Percentiles rank a stretch among this genome's conserved stretches.
Evolutionary conservation across 2,329 filamentous ascomycete species (phyloP).

Genomic region (Parascedosporium putredinis): DNA sequence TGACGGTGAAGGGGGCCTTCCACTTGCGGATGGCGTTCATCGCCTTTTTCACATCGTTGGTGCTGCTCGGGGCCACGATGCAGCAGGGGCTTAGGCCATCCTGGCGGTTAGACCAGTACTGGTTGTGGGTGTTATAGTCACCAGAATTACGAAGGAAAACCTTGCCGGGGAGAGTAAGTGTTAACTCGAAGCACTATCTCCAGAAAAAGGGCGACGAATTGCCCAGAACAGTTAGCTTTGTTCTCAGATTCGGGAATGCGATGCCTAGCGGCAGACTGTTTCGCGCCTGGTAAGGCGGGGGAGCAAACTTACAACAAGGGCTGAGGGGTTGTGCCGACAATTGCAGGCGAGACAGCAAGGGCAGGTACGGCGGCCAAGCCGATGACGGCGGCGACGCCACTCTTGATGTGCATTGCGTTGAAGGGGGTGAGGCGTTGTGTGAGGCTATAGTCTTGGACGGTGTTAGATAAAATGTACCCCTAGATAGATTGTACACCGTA

Average conservation of each 20-base stretch:
- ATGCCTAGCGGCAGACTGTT: too few species aligned
- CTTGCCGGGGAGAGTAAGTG: neutral
- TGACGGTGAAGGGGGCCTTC: slow-evolving; percentile 27
- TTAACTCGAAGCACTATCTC: slow-evolving; percentile 6
- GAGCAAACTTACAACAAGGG: neutral
- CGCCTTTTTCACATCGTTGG: slow-evolving; percentile 13
- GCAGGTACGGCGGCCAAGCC: neutral
- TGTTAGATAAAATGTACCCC: too few species aligned
- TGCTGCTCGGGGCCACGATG: slow-evolving; percentile 17
- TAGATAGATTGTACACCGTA: too few species aligned
- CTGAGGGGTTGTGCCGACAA: too few species aligned
- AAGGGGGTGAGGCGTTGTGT: too few species aligned
- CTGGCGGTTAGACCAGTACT: slow-evolving; percentile 23
- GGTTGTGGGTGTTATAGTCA: slow-evolving; percentile 11
- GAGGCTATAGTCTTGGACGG: too few species aligned
- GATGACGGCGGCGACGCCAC: neutral
- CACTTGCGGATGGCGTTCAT: slow-evolving; percentile 11
- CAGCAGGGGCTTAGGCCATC: slow-evolving; percentile 14
- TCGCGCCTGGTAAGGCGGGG: too few species aligned
- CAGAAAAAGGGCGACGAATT: too few species aligned
- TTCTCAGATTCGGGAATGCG: too few species aligned
- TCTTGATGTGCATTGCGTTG: neutral
- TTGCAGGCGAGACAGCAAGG: neutral
- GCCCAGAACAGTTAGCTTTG: too few species aligned
- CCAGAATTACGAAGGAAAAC: neutral